Percentiles rank a stretch among this genome's conserved stretches.
Evolutionary conservation across 208 protist species (phyloP).

Genomic region (Trypanosoma brucei): DNA sequence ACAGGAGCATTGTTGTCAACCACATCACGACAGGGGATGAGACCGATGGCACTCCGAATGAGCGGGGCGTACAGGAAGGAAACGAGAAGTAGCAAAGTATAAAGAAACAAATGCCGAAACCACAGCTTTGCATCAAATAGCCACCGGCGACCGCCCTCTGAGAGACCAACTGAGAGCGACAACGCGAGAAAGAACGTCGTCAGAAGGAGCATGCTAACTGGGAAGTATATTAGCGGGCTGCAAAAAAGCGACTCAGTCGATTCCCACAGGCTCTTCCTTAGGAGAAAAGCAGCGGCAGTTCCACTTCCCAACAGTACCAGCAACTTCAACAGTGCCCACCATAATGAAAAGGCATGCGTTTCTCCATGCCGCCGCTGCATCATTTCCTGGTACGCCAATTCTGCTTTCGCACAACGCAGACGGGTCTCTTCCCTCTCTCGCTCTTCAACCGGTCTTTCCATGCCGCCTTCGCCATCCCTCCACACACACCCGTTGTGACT

Average conservation of each 20-base stretch:
- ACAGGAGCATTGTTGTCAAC: not conserved
- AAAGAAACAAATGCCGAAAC: constrained; percentile 16
- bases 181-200: constrained; percentile 2
- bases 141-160: constrained; percentile 1
- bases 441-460: not conserved
- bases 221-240: constrained; percentile 3
- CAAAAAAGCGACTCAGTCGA: constrained; percentile 1
- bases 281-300: constrained; percentile 12
- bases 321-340: constrained; percentile 12
- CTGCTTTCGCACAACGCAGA: constrained; percentile 12
- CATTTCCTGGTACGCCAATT: constrained; percentile 17
- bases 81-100: constrained; percentile 2
- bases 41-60: constrained; percentile 16
- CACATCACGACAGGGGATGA: constrained; percentile 14
- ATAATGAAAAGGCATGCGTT: constrained; percentile 9
- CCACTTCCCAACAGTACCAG: not conserved
- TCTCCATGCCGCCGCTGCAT: constrained; percentile 5
- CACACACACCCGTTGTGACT: not conserved
- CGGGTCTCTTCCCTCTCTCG: not conserved
- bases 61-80: constrained; percentile 26
- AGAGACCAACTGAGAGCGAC: constrained; percentile 11
- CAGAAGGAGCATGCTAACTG: constrained; percentile 9
- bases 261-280: not conserved
- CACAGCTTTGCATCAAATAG: constrained; percentile 19
- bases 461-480: too few relatives aligned